Evolutionary conservation across 768 basidiomycete species (phyloP), one percentile per base, ranked within the genome.

Genomic region (Tephrocybe sp.): DNA sequence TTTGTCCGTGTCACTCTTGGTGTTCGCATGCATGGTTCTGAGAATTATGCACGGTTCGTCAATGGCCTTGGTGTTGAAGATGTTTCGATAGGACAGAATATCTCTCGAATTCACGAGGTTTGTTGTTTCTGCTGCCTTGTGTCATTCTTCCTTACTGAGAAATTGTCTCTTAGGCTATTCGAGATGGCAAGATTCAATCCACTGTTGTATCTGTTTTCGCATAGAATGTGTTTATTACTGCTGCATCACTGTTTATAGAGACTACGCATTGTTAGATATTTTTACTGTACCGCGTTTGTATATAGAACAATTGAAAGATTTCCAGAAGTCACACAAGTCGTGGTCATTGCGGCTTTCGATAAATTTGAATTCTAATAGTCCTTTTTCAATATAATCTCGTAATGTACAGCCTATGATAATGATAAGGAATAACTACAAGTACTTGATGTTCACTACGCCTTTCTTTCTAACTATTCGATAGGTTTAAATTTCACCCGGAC

Each of bases 1-100:
- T 93, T 77, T 57, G 73, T 93, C 21, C 76, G 91, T 24, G 63
- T 77, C 25, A 75, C 70, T 18, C 71, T 92, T 16, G 84, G 82
- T 4, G 70, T 93, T 24, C 70, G 69, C 56, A 91, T 90, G 86
- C 84, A 90, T 48, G 89, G 89, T 5, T 62, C 69, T n/a, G 87
- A 88, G 57, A 92, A 92, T 62, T 64, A 79, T 35, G 61, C 54
- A 12, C 60, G 63, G 28, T 80, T 80, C 47, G 61, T 54, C 1
- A 70, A 73, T 42, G 76, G 71, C 1, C 61, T 77, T 21, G 75
- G 76, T 19, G 66, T 68, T 9, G 76, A 77, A 38, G 75, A 88
- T 31, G 73, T 67, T 5, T 86, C 85, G 0, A 69, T 89, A 41
- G 90, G 91, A 2, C 77, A 86, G 64, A 84, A 84, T 56, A 80